phyloP scores from a whole-genome alignment of 306 rosid species.

The Rosa rugosa region DNA sequence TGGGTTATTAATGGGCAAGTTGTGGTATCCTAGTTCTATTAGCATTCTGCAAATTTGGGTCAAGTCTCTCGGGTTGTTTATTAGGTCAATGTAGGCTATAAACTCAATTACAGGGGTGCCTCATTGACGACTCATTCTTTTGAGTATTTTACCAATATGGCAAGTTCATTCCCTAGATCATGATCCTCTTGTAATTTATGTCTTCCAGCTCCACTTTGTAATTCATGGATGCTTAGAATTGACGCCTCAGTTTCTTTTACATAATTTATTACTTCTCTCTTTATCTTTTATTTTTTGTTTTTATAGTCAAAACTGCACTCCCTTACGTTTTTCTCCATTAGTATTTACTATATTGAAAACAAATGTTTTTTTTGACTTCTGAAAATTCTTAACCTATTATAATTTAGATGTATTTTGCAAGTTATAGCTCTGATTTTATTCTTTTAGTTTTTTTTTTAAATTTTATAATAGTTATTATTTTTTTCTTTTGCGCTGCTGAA shows the following conservation, averaged over 20 bases:
- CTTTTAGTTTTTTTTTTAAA: not conserved
- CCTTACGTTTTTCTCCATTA: not conserved
- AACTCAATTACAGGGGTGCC: not conserved
- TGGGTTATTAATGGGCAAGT: not conserved
- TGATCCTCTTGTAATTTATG: not conserved
- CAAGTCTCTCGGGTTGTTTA: not conserved
- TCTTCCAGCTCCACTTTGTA: not conserved
- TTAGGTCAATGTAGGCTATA: not conserved
- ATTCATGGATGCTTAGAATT: not conserved
- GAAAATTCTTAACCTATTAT: not conserved
- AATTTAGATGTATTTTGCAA: not conserved
- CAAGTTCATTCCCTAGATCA: not conserved
- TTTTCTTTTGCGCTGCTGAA: constrained; percentile 23
- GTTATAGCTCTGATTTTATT: constrained; percentile 4
- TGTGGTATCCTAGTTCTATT: not conserved
- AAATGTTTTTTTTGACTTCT: not conserved
- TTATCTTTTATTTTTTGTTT: not conserved
- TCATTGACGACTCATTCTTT: not conserved
- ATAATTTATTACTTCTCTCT: not conserved
- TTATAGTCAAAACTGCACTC: not conserved
- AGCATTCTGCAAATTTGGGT: not conserved
- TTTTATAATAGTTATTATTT: not conserved
- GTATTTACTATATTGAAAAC: not conserved
- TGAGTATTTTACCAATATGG: not conserved
- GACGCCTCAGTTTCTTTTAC: not conserved